Evolutionary conservation across 2,329 filamentous ascomycete genomes (phyloP), one percentile per base, ranked within the genome.

Genomic region (Monascus ruber): DNA sequence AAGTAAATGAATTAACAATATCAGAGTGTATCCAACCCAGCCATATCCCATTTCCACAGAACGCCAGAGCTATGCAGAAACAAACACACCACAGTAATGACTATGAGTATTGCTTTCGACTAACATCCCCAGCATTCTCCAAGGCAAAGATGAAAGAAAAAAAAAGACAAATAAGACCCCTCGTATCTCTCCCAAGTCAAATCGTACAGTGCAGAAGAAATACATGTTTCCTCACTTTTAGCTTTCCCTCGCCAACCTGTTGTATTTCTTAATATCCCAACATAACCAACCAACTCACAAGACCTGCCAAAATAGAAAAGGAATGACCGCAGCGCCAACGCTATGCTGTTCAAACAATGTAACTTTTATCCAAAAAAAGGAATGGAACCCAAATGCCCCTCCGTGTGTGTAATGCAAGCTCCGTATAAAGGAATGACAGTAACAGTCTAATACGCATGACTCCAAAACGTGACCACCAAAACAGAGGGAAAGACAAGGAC

Each of bases 241-340:
- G 17, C 17, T 17, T 17, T 17, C 17, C 17, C 17, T 17, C 17
- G 17, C 17, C 17, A 17, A 17, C 17, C 17, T 3, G 17, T 17
- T 17, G 17, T 2, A 17, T 17, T 17, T 17, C 17, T 17, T 17
- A 2, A 17, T 17, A 17, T 17, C 17, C 17, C 17, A 17, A 17
- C 17, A 17, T 17, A 17, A 17, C 17, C 17, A 17, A 17, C 17
- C 17, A 17, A 17, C 17, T 17, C 17, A 17, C 17, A 17, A 47
- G 49, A 51, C 54, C 56, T 54, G 55, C 55, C 46, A 56, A 52
- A 38, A 55, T 47, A 43, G 17, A 50, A 51, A 58, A 59, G 56
- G 58, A 60, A 58, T 49, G 58, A 59, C 53, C 51, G 58, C 56
- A 58, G 49, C 50, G 54, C 56, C 51, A 49, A 54, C 51, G 7